Conservation (phyloP, 179 eudicot species). For the Silene vulgaris region DNA sequence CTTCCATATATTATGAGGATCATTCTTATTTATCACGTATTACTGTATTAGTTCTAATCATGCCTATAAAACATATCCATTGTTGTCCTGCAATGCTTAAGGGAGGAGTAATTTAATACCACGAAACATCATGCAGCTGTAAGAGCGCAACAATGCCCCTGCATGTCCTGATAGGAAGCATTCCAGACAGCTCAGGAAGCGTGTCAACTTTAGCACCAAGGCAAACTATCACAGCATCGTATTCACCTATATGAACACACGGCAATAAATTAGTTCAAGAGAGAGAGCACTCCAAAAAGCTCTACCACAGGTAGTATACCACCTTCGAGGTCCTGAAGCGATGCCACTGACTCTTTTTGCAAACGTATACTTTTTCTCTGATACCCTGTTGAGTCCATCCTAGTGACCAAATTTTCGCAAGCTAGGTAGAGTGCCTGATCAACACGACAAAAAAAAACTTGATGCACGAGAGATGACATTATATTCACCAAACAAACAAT, state of each 20-base stretch:
- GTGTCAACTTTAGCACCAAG: conserved; percentile 73
- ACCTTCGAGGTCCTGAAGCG: conserved; percentile 67
- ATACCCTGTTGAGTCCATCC: conserved; percentile 34
- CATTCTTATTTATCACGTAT: neutral
- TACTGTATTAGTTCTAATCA: neutral
- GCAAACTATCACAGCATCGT: conserved; percentile 75
- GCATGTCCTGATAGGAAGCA: conserved; percentile 84
- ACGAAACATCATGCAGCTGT: conserved; percentile 46
- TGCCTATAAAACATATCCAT: neutral
- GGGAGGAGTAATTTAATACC: conserved; percentile 36
- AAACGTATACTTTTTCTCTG: conserved; percentile 42
- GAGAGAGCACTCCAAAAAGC: neutral
- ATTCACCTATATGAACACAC: conserved; percentile 51
- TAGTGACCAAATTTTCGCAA: conserved; percentile 48
- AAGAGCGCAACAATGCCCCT: conserved; percentile 82
- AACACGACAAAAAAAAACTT: conserved; percentile 6
- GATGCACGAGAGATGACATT: neutral
- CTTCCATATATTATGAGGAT: neutral
- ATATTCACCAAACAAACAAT: conserved; percentile 12
- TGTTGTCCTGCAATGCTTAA: neutral
- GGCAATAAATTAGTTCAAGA: conserved; percentile 6
- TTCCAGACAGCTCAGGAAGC: conserved; percentile 76
- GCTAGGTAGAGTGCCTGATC: conserved; percentile 70
- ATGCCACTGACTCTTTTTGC: conserved; percentile 44
- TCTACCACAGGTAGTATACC: conserved; percentile 6